Percentiles rank a stretch among this genome's conserved stretches.
phyloP scores from a whole-genome alignment of 23 red algal species.

The Pyropia haitanensis region DNA sequence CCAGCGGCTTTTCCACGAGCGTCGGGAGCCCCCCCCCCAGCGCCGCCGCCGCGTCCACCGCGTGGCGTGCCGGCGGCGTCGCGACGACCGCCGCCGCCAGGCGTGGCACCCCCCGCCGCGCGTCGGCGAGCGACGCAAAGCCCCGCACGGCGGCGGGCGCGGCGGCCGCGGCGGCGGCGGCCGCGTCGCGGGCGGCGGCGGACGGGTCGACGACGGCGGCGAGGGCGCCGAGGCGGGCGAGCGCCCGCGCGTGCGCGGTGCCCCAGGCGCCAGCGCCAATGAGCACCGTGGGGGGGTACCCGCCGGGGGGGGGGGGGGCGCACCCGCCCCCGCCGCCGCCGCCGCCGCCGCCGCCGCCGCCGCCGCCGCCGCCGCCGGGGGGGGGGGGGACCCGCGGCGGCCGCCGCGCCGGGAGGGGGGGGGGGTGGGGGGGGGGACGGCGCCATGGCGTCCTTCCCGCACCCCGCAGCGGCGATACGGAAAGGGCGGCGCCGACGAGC shows the following conservation, averaged over 20 bases:
- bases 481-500: too few relatives aligned
- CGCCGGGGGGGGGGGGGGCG: too few relatives aligned
- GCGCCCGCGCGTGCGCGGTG: neutral
- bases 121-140: conserved; percentile 1
- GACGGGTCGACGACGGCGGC: conserved; percentile 27
- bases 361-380: too few relatives aligned
- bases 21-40: conserved; percentile 11
- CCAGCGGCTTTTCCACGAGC: conserved; percentile 69
- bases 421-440: too few relatives aligned
- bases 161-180: neutral
- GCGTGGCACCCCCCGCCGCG: neutral
- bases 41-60: conserved; percentile 13
- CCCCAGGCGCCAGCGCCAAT: conserved; percentile 56
- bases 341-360: too few relatives aligned
- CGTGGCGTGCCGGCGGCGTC: conserved; percentile 29
- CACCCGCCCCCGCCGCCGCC: too few relatives aligned
- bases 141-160: neutral
- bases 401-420: too few relatives aligned
- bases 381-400: too few relatives aligned
- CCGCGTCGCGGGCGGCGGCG: neutral
- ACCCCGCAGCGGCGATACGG: too few relatives aligned
- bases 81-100: conserved; percentile 31
- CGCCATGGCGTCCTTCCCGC: too few relatives aligned
- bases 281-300: conserved; percentile 5
- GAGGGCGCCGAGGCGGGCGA: neutral